Evolutionary conservation across 768 basidiomycete genomes (phyloP).

Genomic region (Amanita muscaria): DNA sequence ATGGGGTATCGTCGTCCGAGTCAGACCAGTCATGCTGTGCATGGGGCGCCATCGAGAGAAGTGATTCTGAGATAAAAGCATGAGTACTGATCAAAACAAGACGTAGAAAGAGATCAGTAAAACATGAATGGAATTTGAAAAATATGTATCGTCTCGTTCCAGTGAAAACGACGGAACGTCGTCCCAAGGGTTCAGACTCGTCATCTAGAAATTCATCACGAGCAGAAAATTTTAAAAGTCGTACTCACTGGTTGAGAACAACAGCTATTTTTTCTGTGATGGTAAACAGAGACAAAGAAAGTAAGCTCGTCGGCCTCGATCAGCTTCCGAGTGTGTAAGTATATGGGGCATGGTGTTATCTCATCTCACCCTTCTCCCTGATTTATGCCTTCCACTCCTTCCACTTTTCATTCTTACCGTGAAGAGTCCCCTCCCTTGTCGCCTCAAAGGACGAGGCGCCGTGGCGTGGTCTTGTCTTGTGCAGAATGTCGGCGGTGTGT

Average conservation of each 20-base stretch:
- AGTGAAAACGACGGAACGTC: conserved; percentile 50
- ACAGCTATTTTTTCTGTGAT: too few relatives aligned
- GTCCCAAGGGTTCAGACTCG: conserved; percentile 69
- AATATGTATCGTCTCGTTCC: conserved; percentile 53
- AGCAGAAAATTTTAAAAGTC: conserved; percentile 11
- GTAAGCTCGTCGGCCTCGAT: background rate
- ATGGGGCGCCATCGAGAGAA: conserved; percentile 29
- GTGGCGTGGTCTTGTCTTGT: conserved; percentile 50
- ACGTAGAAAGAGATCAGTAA: conserved; percentile 46
- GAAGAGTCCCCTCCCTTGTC: conserved; percentile 25
- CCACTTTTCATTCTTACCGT: conserved; percentile 17
- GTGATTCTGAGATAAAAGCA: conserved; percentile 15
- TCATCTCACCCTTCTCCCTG: conserved; percentile 13
- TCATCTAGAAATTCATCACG: conserved; percentile 45
- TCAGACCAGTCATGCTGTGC: conserved; percentile 69
- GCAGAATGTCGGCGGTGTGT: conserved; percentile 61
- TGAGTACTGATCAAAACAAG: conserved; percentile 11
- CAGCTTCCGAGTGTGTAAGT: conserved; percentile 4
- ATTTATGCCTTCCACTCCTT: conserved; percentile 12
- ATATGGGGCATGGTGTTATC: background rate
- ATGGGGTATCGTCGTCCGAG: conserved; percentile 55
- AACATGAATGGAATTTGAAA: conserved; percentile 87
- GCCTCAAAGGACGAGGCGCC: conserved; percentile 36
- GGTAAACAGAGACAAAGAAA: background rate
- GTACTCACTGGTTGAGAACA: conserved; percentile 15